These are phyloP conservation scores for Clarireedia hainanense DNA, from an alignment of 2,329 filamentous ascomycete species.

Conservation along the genomic window DNA sequence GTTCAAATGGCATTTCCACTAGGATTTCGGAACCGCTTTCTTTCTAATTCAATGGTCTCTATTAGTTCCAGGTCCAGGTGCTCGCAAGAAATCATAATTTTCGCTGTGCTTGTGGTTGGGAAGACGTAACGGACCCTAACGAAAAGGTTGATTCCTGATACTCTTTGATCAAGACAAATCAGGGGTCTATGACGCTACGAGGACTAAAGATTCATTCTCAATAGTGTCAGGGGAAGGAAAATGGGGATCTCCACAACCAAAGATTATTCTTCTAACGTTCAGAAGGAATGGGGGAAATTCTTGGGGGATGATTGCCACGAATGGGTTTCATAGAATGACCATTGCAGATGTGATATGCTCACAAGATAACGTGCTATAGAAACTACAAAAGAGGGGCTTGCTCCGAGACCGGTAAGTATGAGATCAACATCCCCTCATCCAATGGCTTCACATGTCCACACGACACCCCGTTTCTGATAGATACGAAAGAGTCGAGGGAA, in stretches of 20 bases:
- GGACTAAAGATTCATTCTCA: not conserved
- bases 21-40: not conserved
- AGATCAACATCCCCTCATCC: not conserved
- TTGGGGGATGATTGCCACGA: constrained; percentile 11
- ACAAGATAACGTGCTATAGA: not conserved
- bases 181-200: not conserved
- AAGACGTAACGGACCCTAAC: too few species aligned
- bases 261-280: not conserved
- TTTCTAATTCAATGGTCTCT: not conserved
- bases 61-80: not conserved
- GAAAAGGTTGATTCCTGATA: too few species aligned
- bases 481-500: not conserved
- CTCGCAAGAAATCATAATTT: not conserved
- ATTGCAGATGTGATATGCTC: constrained; percentile 19
- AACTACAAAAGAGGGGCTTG: not conserved
- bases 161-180: too few species aligned
- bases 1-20: not conserved
- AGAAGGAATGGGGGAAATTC: constrained; percentile 2
- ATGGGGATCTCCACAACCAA: not conserved
- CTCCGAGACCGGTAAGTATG: not conserved
- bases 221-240: not conserved
- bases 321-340: constrained; percentile 15
- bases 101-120: too few species aligned
- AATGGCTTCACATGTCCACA: not conserved
- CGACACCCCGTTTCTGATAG: not conserved